Base-by-base conservation (phyloP, 768 basidiomycete species). In the Russula olivacea region DNA sequence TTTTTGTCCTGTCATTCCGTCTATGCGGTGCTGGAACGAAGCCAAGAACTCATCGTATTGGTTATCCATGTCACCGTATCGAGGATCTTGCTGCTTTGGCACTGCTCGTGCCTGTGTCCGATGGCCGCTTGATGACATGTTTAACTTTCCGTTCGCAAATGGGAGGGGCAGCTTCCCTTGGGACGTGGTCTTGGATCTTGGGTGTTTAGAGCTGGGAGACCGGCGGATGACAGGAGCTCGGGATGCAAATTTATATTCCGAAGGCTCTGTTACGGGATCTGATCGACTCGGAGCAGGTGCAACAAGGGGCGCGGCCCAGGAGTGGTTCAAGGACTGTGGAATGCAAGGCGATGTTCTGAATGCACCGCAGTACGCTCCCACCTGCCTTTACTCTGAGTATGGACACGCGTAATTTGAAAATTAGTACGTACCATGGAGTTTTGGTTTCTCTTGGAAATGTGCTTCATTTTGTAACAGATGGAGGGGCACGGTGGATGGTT, bases 31-130 rank as follows among this genome's bases (percentile, higher is more conserved):
- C 32, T 64, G 63, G 40, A 64, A 64, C 0, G 63, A 59, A 8
- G 63, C 63, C 58, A 64, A 41, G 21, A 64, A 64, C 14, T 64
- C 63, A 30, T 64, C 63, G 47, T 64, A 64, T 40, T 49, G 58
- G 9, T 47, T 45, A 12, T 28, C 23, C 12, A 51, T n/a, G 4
- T 47, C 60, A 11, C 32, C 28, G 14, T 41, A 8, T 28, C 38
- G 23, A 5, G 60, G 53, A 30, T 49, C 51, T 17, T 23, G 25
- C 6, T 48, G 52, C 28, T 54, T 38, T 41, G 36, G 10, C 17
- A 8, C 30, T 17, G n/a, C 3, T 28, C 23, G 36, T 21, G 51
- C 14, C 11, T 5, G 36, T 17, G 19, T 19, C 19, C 32, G 49
- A 11, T 50, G 19, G 4, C 43, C 11, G 14, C 11, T 25, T 11